These are phyloP conservation scores for Sclerotinia sclerotiorum DNA, from an alignment of 2,329 filamentous ascomycete genomes.

Conservation along the genomic window DNA sequence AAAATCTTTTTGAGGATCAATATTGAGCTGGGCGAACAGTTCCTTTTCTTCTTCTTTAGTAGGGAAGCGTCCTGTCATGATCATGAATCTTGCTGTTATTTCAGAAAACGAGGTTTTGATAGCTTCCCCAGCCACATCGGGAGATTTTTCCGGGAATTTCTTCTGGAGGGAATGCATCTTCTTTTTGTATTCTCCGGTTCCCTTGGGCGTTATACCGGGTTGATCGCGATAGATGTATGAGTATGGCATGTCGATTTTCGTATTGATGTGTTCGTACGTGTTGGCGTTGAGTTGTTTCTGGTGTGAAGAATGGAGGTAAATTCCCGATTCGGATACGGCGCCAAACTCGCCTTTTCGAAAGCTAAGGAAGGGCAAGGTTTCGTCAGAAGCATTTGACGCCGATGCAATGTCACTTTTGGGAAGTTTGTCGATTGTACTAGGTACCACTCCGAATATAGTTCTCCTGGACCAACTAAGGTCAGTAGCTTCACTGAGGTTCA, in stretches of 20 bases:
- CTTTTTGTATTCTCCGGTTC: not conserved
- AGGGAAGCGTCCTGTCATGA: not conserved
- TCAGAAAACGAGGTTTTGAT: not conserved
- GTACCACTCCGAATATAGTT: conserved; percentile 37
- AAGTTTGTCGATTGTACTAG: conserved; percentile 39
- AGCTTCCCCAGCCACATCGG: too few relatives aligned
- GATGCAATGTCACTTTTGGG: conserved; percentile 13
- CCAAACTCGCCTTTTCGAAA: conserved; percentile 53
- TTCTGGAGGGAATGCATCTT: not conserved
- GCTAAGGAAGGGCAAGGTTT: not conserved
- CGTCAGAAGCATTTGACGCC: not conserved
- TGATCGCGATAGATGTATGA: conserved; percentile 37
- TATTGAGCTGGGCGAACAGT: not conserved
- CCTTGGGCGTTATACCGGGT: not conserved
- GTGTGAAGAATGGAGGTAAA: conserved; percentile 14
- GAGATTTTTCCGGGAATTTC: not conserved
- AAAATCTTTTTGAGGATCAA: not conserved
- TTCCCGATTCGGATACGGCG: conserved; percentile 59
- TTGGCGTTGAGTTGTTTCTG: not conserved
- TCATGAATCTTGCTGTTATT: not conserved
- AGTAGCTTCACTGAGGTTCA: not conserved
- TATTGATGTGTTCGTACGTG: conserved; percentile 11
- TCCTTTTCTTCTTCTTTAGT: not conserved
- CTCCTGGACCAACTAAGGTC: conserved; percentile 7
- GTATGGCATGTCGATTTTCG: conserved; percentile 52